Conservation (phyloP, 2,329 filamentous ascomycete genomes). For the Ophiostoma pallidulum region DNA sequence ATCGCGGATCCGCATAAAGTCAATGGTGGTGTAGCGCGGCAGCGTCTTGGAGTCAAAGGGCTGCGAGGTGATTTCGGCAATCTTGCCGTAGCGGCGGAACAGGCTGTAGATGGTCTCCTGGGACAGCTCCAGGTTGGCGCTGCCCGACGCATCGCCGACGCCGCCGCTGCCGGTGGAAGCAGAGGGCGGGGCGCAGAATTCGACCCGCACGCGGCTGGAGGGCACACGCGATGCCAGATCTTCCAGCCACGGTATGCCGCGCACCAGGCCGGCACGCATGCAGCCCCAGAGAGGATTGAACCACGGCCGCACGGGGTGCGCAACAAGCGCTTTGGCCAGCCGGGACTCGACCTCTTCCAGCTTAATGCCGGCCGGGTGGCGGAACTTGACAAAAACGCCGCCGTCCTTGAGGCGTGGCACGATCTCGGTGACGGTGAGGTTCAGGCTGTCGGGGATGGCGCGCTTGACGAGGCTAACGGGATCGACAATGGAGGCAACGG, state of each 20-base stretch:
- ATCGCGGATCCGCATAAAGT: slow-evolving; percentile 63
- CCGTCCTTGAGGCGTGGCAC: slow-evolving; percentile 82
- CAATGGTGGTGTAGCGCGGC: slow-evolving; percentile 70
- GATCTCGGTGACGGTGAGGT: slow-evolving; percentile 68
- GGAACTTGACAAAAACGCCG: slow-evolving; percentile 85
- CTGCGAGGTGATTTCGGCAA: slow-evolving; percentile 75
- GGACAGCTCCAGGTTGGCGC: slow-evolving; percentile 63
- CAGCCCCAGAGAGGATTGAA: slow-evolving; percentile 67
- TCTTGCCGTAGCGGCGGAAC: slow-evolving; percentile 84
- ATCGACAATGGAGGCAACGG: slow-evolving; percentile 26
- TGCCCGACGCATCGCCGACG: slow-evolving; percentile 34
- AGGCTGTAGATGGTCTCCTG: slow-evolving; percentile 81
- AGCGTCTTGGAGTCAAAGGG: slow-evolving; percentile 76
- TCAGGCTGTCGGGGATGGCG: slow-evolving; percentile 52
- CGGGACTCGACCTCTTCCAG: slow-evolving; percentile 37
- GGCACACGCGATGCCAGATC: slow-evolving; percentile 73
- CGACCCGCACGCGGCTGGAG: slow-evolving; percentile 64
- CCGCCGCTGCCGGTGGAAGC: slow-evolving; percentile 1
- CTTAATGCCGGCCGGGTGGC: slow-evolving; percentile 33
- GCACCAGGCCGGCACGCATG: slow-evolving; percentile 63
- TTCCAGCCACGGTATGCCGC: slow-evolving; percentile 86
- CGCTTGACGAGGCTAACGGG: slow-evolving; percentile 46
- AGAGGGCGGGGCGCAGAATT: slow-evolving; percentile 67
- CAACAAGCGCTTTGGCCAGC: slow-evolving; percentile 53
- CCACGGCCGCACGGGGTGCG: slow-evolving; percentile 74